Conservation (phyloP, 2,329 filamentous ascomycete species). For the Tolypocladium album region DNA sequence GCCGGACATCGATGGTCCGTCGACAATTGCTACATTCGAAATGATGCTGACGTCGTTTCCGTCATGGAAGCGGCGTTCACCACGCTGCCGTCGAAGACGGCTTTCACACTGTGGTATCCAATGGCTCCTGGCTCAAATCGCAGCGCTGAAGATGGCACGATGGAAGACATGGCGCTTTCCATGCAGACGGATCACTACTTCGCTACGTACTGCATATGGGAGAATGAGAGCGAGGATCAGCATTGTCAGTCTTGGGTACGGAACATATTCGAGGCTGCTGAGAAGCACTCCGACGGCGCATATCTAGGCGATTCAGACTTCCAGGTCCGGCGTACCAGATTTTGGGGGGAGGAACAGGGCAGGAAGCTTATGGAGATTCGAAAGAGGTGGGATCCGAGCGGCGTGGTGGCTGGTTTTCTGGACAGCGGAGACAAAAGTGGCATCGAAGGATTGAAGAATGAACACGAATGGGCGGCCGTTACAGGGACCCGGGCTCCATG, state of each 20-base stretch:
- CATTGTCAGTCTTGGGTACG: neutral
- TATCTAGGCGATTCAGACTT: neutral
- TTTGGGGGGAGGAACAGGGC: neutral
- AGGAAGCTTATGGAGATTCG: neutral
- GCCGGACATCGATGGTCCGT: neutral
- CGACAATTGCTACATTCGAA: neutral
- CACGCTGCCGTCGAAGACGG: neutral
- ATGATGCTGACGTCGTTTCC: neutral
- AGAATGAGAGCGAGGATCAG: neutral
- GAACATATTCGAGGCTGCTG: neutral
- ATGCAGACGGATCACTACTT: neutral
- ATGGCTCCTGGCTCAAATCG: neutral
- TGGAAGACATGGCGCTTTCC: neutral
- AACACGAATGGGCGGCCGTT: neutral
- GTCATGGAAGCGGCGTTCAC: neutral
- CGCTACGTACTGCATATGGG: neutral
- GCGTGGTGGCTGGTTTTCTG: neutral
- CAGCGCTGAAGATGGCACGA: neutral
- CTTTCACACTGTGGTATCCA: neutral
- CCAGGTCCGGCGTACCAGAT: neutral
- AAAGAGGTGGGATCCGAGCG: neutral
- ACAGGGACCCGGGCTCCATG: neutral
- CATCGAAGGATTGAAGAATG: neutral
- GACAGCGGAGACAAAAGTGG: neutral
- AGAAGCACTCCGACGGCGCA: neutral